These are phyloP conservation scores for Rhododendron williamsianum DNA, from an alignment of 148 eudicot species.

Conservation along the genomic window DNA sequence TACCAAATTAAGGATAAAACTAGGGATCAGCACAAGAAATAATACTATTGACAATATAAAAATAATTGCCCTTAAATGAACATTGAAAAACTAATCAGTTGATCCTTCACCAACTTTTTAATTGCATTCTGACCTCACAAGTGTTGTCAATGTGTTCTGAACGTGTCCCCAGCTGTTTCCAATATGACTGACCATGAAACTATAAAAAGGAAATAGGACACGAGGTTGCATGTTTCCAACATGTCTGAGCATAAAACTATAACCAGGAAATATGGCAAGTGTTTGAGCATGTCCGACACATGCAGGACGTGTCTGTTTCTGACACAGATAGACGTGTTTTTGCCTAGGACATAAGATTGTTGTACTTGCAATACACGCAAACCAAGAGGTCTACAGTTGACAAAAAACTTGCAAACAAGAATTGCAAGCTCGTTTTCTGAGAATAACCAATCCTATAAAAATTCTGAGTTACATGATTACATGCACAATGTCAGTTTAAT, in stretches of 20 bases:
- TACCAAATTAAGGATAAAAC: background rate
- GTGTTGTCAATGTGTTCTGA: background rate
- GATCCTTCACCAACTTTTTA: no score
- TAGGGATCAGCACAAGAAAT: background rate
- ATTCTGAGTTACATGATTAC: background rate
- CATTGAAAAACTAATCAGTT: background rate
- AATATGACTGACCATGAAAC: background rate
- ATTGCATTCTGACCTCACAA: background rate
- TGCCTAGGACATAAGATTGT: background rate
- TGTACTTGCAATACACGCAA: background rate
- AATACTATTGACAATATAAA: no score
- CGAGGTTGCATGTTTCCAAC: background rate
- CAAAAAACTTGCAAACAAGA: background rate
- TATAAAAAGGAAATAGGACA: background rate
- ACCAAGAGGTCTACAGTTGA: background rate
- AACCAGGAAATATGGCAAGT: background rate
- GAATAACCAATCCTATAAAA: background rate
- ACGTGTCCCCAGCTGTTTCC: background rate
- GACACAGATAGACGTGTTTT: background rate
- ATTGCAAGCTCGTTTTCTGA: background rate
- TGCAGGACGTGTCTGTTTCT: background rate
- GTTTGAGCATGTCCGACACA: background rate
- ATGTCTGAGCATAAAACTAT: background rate
- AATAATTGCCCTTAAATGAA: background rate
- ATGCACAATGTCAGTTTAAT: background rate